Conservation (phyloP, 371 early-diverging fungal species). For the Haplosporangium sp. region DNA sequence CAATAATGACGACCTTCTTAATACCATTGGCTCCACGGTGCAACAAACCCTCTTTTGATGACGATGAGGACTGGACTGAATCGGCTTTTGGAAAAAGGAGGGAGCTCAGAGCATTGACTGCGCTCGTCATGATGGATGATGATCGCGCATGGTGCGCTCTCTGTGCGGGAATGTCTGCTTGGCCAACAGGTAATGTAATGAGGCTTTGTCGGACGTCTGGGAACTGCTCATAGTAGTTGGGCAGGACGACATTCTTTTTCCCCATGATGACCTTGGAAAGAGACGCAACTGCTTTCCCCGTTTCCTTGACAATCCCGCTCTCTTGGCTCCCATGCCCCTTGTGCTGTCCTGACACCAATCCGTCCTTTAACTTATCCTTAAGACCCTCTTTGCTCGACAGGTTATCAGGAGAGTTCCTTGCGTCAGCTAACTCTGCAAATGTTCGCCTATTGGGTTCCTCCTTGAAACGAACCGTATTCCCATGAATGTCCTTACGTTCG, state of each 20-base stretch:
- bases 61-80: neutral
- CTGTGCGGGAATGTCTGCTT: constrained; percentile 13
- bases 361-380: constrained; percentile 1
- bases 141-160: constrained; percentile 2
- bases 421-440: constrained; percentile 22
- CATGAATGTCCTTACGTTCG: constrained; percentile 16
- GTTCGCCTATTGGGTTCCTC: constrained; percentile 10
- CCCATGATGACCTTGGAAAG: constrained; percentile 30
- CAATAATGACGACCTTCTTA: constrained; percentile 69
- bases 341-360: constrained; percentile 21
- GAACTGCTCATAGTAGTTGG: constrained; percentile 50
- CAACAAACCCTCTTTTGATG: constrained; percentile 1
- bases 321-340: constrained; percentile 22
- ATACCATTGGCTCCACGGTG: constrained; percentile 40
- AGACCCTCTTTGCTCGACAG: neutral
- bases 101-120: constrained; percentile 25
- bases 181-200: constrained; percentile 29
- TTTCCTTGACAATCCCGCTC: constrained; percentile 11
- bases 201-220: constrained; percentile 37
- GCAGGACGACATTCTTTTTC: constrained; percentile 34
- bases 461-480: constrained; percentile 6
- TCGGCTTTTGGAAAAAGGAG: constrained; percentile 10
- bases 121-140: constrained; percentile 23
- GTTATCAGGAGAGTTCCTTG: constrained; percentile 2
- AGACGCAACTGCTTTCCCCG: constrained; percentile 15